Evolutionary conservation across 192 early-diverging fungal genomes (phyloP).

Genomic region (Coemansia sp.): DNA sequence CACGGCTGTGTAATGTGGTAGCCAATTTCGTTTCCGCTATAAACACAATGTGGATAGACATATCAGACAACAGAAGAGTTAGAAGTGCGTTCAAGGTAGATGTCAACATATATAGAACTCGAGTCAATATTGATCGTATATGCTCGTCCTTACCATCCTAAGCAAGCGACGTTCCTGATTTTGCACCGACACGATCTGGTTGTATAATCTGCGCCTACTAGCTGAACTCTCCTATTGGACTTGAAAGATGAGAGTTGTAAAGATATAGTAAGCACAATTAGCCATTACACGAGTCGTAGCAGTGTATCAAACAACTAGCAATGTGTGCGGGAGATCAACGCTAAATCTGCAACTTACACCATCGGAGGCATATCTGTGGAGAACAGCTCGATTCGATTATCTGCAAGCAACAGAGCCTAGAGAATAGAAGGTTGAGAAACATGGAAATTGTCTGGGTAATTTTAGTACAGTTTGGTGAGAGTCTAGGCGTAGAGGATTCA

Average conservation of each 20-base stretch:
- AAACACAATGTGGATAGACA: not conserved
- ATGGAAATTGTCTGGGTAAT: not conserved
- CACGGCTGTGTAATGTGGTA: slow-evolving; percentile 89
- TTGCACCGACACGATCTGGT: slow-evolving; percentile 72
- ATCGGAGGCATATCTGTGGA: slow-evolving; percentile 75
- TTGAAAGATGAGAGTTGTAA: not conserved
- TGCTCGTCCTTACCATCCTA: slow-evolving; percentile 60
- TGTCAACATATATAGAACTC: not conserved
- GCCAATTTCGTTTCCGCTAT: slow-evolving; percentile 73
- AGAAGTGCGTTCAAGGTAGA: not conserved
- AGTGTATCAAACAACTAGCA: not conserved
- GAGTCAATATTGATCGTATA: not conserved
- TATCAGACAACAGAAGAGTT: not conserved
- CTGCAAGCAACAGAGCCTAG: slow-evolving; percentile 69
- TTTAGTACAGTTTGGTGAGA: not conserved
- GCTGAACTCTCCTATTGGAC: slow-evolving; percentile 57
- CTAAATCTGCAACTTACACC: slow-evolving; percentile 57
- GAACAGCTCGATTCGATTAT: slow-evolving; percentile 71
- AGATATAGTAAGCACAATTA: not conserved
- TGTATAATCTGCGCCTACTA: slow-evolving; percentile 71
- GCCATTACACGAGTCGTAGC: not conserved
- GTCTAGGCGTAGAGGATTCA: not conserved
- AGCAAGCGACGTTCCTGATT: slow-evolving; percentile 72
- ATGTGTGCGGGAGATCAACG: not conserved
- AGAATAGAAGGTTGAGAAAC: not conserved